Evolutionary conservation across 2,329 filamentous ascomycete genomes (phyloP).

Genomic region (Zasmidium angulare): DNA sequence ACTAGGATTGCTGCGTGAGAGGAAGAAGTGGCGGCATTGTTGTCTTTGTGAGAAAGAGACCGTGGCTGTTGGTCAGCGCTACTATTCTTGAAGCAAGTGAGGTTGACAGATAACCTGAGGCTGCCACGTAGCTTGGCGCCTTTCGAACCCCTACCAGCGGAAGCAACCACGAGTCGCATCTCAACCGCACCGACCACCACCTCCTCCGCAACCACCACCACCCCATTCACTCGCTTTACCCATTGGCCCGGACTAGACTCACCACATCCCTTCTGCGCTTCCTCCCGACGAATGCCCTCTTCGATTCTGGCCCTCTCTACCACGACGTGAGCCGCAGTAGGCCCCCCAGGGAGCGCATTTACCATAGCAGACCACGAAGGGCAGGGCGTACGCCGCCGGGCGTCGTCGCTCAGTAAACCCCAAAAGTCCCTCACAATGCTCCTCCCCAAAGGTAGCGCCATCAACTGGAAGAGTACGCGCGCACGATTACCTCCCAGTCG

Average conservation of each 20-base stretch:
- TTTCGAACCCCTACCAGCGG: neutral
- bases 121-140: neutral
- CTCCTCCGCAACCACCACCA: neutral
- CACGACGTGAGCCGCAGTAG: too few species aligned
- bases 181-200: neutral
- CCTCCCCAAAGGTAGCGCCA: conserved; percentile 82
- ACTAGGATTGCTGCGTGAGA: neutral
- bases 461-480: conserved; percentile 89
- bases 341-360: neutral
- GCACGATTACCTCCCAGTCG: conserved; percentile 74
- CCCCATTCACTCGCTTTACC: neutral
- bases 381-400: conserved; percentile 5
- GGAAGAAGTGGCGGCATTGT: neutral
- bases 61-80: neutral
- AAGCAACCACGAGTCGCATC: neutral
- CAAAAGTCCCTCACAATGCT: conserved; percentile 63
- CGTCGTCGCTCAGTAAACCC: conserved; percentile 6
- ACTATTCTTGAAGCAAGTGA: too few species aligned
- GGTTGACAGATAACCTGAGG: too few species aligned
- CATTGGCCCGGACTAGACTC: neutral
- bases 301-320: too few species aligned
- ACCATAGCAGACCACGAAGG: neutral
- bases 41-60: neutral
- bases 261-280: too few species aligned
- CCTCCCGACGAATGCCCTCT: too few species aligned